Evolutionary conservation across 2,329 filamentous ascomycete genomes (phyloP).

Genomic region (Paraconiothyrium brasiliense): DNA sequence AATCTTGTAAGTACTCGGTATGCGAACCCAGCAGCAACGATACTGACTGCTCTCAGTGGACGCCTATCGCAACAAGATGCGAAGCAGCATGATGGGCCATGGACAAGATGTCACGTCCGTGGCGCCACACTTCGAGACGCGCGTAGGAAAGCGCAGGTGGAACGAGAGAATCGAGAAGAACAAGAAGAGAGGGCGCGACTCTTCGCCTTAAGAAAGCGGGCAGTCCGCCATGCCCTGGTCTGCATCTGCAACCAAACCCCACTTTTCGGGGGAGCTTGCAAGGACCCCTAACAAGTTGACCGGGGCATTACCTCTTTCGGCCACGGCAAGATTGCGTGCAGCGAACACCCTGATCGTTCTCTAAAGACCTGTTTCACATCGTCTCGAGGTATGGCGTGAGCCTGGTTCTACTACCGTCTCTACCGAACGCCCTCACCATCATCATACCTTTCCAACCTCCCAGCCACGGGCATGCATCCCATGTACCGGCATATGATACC

Average conservation of each 20-base stretch:
- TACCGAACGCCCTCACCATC: conserved; percentile 4
- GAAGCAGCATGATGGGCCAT: conserved; percentile 78
- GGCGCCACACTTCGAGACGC: conserved; percentile 87
- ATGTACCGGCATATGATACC: conserved; percentile 17
- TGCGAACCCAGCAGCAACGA: not conserved
- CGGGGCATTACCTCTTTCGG: conserved; percentile 42
- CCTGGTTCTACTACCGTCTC: conserved; percentile 28
- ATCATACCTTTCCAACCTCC: not conserved
- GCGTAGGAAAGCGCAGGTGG: conserved; percentile 79
- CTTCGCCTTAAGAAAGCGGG: conserved; percentile 48
- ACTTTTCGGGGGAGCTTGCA: conserved; percentile 43
- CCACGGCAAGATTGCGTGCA: conserved; percentile 34
- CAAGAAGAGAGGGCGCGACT: conserved; percentile 51
- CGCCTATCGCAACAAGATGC: conserved; percentile 91
- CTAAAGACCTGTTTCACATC: conserved; percentile 32
- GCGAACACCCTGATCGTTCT: conserved; percentile 27
- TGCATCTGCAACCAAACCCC: conserved; percentile 37
- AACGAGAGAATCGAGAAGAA: conserved; percentile 57
- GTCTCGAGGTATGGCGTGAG: conserved; percentile 26
- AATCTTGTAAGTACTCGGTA: conserved; percentile 78
- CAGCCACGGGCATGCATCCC: not conserved
- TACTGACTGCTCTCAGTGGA: conserved; percentile 71
- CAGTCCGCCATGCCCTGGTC: conserved; percentile 37
- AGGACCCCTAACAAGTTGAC: conserved; percentile 43
- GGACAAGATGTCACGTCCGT: conserved; percentile 78